phyloP scores from a whole-genome alignment of 192 early-diverging fungal genomes.

The Rhizophlyctis rosea region DNA sequence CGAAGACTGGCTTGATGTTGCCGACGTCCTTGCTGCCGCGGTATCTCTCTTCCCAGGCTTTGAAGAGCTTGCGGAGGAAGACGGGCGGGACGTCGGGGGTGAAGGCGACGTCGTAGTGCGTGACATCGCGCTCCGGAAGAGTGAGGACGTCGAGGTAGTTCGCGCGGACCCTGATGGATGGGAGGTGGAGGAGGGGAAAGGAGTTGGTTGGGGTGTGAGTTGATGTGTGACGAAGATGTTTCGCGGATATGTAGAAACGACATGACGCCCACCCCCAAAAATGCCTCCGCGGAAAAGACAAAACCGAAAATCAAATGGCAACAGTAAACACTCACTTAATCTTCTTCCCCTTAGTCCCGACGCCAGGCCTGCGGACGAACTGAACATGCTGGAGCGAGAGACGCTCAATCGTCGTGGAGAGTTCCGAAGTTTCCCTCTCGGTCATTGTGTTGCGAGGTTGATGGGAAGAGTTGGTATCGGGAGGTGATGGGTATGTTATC shows the following conservation, averaged over 20 bases:
- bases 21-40: slow-evolving; percentile 23
- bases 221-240: neutral
- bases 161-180: neutral
- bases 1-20: slow-evolving; percentile 5
- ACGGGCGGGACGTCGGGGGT: slow-evolving; percentile 13
- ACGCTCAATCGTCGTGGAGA: neutral
- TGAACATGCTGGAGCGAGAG: neutral
- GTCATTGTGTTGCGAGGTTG: no score
- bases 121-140: neutral
- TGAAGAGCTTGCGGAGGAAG: slow-evolving; percentile 1
- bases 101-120: slow-evolving; percentile 14
- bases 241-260: neutral
- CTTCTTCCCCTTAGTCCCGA: neutral
- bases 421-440: neutral
- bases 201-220: no score
- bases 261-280: neutral
- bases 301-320: neutral
- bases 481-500: no score
- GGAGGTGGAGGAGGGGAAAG: neutral
- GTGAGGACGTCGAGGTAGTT: neutral
- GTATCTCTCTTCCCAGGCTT: neutral
- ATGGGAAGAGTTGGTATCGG: no score
- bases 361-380: neutral
- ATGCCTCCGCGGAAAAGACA: neutral
- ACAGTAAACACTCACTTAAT: neutral